Percentiles rank a stretch among this genome's conserved stretches.
phyloP scores from a whole-genome alignment of 768 basidiomycete species.

The Suillus sp. region DNA sequence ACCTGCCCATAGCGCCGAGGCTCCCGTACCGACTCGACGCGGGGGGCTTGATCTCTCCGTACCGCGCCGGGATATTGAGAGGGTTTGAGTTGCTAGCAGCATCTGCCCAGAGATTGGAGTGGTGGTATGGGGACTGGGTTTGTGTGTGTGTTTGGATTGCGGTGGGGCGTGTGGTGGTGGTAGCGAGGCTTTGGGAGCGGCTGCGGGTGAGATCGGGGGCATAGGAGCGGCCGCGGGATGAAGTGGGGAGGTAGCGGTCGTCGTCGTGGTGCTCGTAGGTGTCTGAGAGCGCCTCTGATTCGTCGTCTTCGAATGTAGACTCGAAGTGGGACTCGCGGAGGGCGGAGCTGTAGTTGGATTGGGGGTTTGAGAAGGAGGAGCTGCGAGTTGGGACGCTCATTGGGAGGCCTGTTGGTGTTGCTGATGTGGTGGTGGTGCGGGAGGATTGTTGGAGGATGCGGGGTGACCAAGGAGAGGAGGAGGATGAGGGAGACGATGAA shows the following conservation, averaged over 20 bases:
- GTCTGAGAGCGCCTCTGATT: conserved; percentile 64
- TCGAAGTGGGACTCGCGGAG: conserved; percentile 72
- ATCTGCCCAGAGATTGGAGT: conserved; percentile 57
- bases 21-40: conserved; percentile 64
- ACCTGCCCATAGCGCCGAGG: conserved; percentile 57
- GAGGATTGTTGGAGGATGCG: conserved; percentile 41
- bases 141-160: conserved; percentile 42
- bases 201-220: conserved; percentile 68
- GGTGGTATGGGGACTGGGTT: conserved; percentile 37
- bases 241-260: conserved; percentile 50
- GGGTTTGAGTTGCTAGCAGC: conserved; percentile 46
- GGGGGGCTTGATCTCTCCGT: conserved; percentile 66
- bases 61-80: conserved; percentile 57
- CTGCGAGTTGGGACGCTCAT: conserved; percentile 64
- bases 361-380: conserved; percentile 66
- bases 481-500: conserved; percentile 54
- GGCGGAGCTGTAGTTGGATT: conserved; percentile 58
- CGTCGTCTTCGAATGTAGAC: conserved; percentile 83
- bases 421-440: conserved; percentile 27
- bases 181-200: conserved; percentile 75
- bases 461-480: conserved; percentile 43
- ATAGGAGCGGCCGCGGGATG: conserved; percentile 61
- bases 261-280: conserved; percentile 45
- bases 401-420: conserved; percentile 35
- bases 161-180: conserved; percentile 48